Evolutionary conservation across 129 eudicot species (phyloP), one percentile per base, ranked within the genome.

Genomic region (Tagetes patula): DNA sequence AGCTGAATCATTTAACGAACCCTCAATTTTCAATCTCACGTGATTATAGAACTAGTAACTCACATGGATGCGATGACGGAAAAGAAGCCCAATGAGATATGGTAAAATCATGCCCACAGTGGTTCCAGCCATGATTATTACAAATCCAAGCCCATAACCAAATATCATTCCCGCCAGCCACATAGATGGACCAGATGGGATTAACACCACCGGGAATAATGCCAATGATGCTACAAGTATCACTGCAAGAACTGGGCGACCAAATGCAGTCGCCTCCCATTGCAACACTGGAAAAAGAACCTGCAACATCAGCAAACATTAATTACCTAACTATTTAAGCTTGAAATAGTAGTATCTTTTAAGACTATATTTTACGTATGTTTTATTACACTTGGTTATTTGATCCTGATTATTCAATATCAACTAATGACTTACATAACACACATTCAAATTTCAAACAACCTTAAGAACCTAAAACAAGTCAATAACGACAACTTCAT

Each of bases 141-240:
- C 83, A 82, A 92, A 92, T 11, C 98, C 98, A 65, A 87, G 87
- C 48, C 98, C 98, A 72, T 93, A 93, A 14, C 98, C 98, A 68
- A 93, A 93, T 61, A 93, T 89, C 96, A 93, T 93, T 45, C 98
- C 98, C 12, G 98, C 95, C 41, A 93, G 84, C 98, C 96, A 90
- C 96, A 93, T 89, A 47, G 96, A 90, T 45, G 98, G 98, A 13
- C 90, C 98, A 37, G 98, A 93, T 74, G 96, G 98, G 50, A 93
- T 81, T 32, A 93, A 83, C 50, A 93, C 69, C 60, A 84, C 96
- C 13, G 98, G 98, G 73, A 93, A 93, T 10, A 93, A 74, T 13
- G 98, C 96, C 78, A 92, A 83, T 47, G 98, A 89, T 66, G 85
- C 94, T 11, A 89, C 87, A 73, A 92, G 98, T 74, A 92, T 82